A percentile compares a stretch with the other conserved stretches of the same genome.
Evolutionary conservation across 2,329 filamentous ascomycete species (phyloP).

Genomic region (Sporothrix humicola): DNA sequence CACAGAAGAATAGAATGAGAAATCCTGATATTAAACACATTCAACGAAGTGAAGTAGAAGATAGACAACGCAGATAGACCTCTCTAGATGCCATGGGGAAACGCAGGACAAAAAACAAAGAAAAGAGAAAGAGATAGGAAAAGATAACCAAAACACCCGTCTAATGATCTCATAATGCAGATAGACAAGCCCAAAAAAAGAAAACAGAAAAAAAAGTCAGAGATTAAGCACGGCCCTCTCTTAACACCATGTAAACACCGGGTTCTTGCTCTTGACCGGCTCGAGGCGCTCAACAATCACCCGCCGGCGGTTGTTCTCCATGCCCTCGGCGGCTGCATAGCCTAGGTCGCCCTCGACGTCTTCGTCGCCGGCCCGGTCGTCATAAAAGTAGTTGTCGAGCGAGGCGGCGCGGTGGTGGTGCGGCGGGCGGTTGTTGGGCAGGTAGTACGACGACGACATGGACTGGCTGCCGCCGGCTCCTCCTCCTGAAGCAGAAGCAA

Average conservation of each 20-base stretch:
- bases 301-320: constrained; percentile 88
- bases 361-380: constrained; percentile 78
- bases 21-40: background rate
- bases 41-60: background rate
- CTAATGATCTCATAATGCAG: constrained; percentile 13
- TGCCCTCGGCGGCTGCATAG: constrained; percentile 90
- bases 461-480: constrained; percentile 22
- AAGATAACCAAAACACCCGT: background rate
- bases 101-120: background rate
- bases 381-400: constrained; percentile 36
- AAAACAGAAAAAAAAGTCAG: background rate
- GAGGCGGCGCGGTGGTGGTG: constrained; percentile 36
- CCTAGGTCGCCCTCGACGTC: constrained; percentile 91
- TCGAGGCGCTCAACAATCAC: constrained; percentile 97
- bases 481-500: background rate
- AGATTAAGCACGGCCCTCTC: constrained; percentile 34
- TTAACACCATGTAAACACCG: constrained; percentile 97
- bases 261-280: constrained; percentile 92
- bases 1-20: background rate
- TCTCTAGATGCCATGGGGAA: constrained; percentile 9
- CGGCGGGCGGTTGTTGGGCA: background rate
- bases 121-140: background rate
- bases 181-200: too few species aligned
- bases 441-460: constrained; percentile 10
- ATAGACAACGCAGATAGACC: background rate